Conservation (phyloP, 2,329 filamentous ascomycete species). For the Bipolaris gigantea region DNA sequence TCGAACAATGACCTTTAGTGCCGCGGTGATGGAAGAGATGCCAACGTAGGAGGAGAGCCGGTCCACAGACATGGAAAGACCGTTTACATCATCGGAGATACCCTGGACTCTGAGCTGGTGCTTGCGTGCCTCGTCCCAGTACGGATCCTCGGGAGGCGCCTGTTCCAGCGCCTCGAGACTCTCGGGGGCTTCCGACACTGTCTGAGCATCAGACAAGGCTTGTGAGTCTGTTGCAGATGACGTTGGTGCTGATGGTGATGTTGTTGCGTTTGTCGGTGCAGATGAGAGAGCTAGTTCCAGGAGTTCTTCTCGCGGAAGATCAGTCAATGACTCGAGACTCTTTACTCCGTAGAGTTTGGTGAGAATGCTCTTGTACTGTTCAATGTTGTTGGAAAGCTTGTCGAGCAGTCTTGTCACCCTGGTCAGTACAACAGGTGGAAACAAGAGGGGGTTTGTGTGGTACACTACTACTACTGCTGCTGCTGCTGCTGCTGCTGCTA, state of each 20-base stretch:
- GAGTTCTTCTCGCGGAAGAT: constrained; percentile 50
- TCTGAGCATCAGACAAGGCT: constrained; percentile 43
- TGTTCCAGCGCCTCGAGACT: constrained; percentile 67
- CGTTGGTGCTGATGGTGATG: constrained; percentile 39
- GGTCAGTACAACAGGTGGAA: constrained; percentile 50
- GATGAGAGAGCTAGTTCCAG: constrained; percentile 49
- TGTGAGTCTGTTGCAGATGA: constrained; percentile 33
- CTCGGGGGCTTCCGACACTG: constrained; percentile 53
- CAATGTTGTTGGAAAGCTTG: constrained; percentile 55
- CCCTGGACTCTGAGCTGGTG: constrained; percentile 49
- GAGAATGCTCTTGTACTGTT: constrained; percentile 50
- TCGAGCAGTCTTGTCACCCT: constrained; percentile 59
- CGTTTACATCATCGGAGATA: constrained; percentile 72
- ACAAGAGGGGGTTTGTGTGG: neutral
- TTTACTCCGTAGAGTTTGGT: constrained; percentile 49
- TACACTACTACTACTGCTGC: constrained; percentile 6
- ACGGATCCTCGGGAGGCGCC: constrained; percentile 65
- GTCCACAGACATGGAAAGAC: constrained; percentile 64
- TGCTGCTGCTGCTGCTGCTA: constrained; percentile 33
- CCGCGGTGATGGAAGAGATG: constrained; percentile 74
- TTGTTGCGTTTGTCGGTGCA: constrained; percentile 40
- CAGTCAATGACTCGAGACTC: constrained; percentile 46
- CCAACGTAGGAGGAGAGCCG: constrained; percentile 69
- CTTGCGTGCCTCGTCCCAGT: constrained; percentile 65
- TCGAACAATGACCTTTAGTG: constrained; percentile 68